phyloP scores from a whole-genome alignment of 768 basidiomycete species.

The Rhizopogon roseolus region DNA sequence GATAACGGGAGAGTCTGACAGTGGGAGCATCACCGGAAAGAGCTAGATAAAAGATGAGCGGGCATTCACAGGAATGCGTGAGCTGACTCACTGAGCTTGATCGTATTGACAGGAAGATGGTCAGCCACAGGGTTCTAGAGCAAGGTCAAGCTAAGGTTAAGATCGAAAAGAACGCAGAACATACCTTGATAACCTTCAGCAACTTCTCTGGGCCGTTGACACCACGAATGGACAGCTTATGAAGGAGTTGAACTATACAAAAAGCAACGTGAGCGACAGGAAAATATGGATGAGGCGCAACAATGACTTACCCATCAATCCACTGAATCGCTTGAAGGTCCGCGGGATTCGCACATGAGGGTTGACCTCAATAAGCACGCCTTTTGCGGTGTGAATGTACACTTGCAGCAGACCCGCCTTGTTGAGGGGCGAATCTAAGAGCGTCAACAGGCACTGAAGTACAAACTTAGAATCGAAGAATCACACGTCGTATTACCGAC shows the following conservation, averaged over 20 bases:
- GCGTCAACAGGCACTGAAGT: slow-evolving; percentile 88
- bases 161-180: slow-evolving; percentile 8
- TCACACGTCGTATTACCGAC: background rate
- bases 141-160: slow-evolving; percentile 2
- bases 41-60: slow-evolving; percentile 40
- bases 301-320: slow-evolving; percentile 80
- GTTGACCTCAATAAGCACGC: slow-evolving; percentile 96
- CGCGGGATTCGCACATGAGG: slow-evolving; percentile 96
- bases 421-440: slow-evolving; percentile 96
- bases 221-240: slow-evolving; percentile 91
- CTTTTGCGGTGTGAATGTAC: slow-evolving; percentile 96
- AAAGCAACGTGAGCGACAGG: slow-evolving; percentile 2
- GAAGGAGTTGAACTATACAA: slow-evolving; percentile 84
- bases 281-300: background rate
- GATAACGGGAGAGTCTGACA: slow-evolving; percentile 74
- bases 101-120: slow-evolving; percentile 91
- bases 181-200: slow-evolving; percentile 92
- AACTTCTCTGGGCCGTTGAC: slow-evolving; percentile 97
- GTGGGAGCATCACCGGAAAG: slow-evolving; percentile 89
- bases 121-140: slow-evolving; percentile 87
- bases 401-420: slow-evolving; percentile 96
- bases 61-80: background rate
- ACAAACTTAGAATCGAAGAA: slow-evolving; percentile 4
- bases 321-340: slow-evolving; percentile 98
- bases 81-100: slow-evolving; percentile 80